A percentile compares a stretch with the other conserved stretches of the same genome.
Evolutionary conservation across 179 eudicot genomes (phyloP).

Genomic region (Beta corolliflora): DNA sequence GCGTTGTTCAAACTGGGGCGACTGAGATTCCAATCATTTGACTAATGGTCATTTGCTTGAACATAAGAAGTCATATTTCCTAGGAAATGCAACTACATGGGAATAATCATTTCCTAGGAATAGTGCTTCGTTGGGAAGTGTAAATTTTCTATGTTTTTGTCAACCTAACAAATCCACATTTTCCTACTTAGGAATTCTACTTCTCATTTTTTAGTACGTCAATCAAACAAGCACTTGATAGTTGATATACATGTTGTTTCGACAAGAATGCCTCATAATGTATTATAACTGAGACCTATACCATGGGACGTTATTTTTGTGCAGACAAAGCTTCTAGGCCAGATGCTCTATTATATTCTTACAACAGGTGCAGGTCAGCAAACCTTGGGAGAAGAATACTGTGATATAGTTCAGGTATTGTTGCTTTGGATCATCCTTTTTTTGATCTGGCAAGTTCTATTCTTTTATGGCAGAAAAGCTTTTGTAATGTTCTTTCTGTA

Average conservation of each 20-base stretch:
- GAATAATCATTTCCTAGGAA: too few species aligned
- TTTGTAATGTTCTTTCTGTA: too few species aligned
- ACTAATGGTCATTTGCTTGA: too few species aligned
- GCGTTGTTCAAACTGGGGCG: too few species aligned
- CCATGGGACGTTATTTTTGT: slow-evolving; percentile 12
- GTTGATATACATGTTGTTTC: not conserved
- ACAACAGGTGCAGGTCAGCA: slow-evolving; percentile 99
- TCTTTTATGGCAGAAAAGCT: not conserved
- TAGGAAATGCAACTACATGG: too few species aligned
- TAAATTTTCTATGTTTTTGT: too few species aligned
- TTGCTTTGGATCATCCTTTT: slow-evolving; percentile 1
- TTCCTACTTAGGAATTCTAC: too few species aligned
- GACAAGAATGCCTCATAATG: not conserved
- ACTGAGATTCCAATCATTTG: too few species aligned
- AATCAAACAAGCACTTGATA: not conserved
- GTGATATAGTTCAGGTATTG: slow-evolving; percentile 89
- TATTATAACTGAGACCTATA: not conserved
- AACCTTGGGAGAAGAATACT: slow-evolving; percentile 96
- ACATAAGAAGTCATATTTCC: too few species aligned
- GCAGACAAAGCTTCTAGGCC: slow-evolving; percentile 96
- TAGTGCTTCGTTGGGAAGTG: too few species aligned
- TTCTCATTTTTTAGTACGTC: not conserved
- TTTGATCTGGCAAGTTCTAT: not conserved
- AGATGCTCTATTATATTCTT: slow-evolving; percentile 87
- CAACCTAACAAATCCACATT: too few species aligned